Evolutionary conservation across 805 yeast species (phyloP), one percentile per base, ranked within the genome.

Genomic region (Candida nemodendra): DNA sequence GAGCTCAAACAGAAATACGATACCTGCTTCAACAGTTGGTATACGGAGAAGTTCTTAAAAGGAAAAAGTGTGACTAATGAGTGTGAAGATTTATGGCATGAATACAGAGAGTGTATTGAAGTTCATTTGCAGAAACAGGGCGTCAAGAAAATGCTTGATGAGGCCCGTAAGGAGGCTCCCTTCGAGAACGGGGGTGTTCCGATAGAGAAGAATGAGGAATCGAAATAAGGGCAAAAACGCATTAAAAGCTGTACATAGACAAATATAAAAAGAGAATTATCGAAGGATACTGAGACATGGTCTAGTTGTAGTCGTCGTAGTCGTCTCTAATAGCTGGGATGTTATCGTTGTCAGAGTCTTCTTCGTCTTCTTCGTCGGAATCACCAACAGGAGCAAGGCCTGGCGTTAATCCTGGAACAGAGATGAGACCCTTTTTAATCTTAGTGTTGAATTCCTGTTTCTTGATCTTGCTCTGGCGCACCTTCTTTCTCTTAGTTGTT

Each of bases 11-110:
- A 79, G 51, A 77, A 79, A 54, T 93, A 93, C 57, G 98, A 93
- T 58, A 84, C 81, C 54, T 93, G 99, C 62, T 93, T 93, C 68
- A 90, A 89, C 64, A 75, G 76, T 48, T 90, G 99, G 99, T 93
- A 93, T 60, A 81, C 93, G 4, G 97, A 93, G 51, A 84, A 84
- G 61, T 84, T 84, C 49, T 65, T 84, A 32, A 75, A 75, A 44
- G 81, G 80, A 23, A 71, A 75, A 53, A 71, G 78, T 27, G 65
- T 71, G 39, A 74, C 83, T 51, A 91, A 91, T 59, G 97, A 91
- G 63, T 93, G 99, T 64, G 83, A 86, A 37, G 91, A 82, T 21
- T 74, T 86, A 22, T 93, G 97, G 96, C 76, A 77, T 41, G 81
- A 78, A 37, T 93, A 93, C 62, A 86, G 85, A 51, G 80, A 79